Conservation (phyloP, 1,284 basidiomycete species). For the Volvariella volvacea region DNA sequence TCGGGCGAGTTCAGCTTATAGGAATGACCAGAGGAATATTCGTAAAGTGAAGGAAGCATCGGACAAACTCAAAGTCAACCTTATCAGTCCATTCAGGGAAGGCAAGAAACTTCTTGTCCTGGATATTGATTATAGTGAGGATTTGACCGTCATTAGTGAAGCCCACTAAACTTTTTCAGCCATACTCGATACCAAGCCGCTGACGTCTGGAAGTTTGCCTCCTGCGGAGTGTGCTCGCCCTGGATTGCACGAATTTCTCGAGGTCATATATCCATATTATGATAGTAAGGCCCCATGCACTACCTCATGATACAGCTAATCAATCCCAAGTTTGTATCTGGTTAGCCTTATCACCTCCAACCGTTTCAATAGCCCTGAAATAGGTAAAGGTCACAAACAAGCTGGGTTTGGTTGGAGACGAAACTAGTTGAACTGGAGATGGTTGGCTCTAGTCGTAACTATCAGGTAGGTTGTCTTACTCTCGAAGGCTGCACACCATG, state of each 20-base stretch:
- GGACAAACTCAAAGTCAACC: constrained; percentile 56
- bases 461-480: constrained; percentile 47
- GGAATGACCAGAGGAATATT: constrained; percentile 69
- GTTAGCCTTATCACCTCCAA: constrained; percentile 26
- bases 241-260: constrained; percentile 78
- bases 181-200: constrained; percentile 77
- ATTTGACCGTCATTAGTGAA: neutral
- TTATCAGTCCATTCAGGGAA: constrained; percentile 70
- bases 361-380: constrained; percentile 3
- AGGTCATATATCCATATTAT: constrained; percentile 72
- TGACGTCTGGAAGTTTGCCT: constrained; percentile 72
- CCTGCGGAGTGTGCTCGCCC: constrained; percentile 78
- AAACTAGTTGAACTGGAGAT: constrained; percentile 87
- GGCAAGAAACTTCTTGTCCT: constrained; percentile 80
- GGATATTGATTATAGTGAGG: constrained; percentile 83
- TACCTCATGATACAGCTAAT: neutral
- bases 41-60: constrained; percentile 74
- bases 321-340: constrained; percentile 62
- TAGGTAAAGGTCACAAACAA: constrained; percentile 66
- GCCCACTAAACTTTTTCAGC: constrained; percentile 33
- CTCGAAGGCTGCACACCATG: neutral
- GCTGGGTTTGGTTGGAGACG: constrained; percentile 88
- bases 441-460: constrained; percentile 64
- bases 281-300: constrained; percentile 41
- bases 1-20: constrained; percentile 50